phyloP scores from a whole-genome alignment of 352 stramenopile genomes.

The Pythium dissimile region DNA sequence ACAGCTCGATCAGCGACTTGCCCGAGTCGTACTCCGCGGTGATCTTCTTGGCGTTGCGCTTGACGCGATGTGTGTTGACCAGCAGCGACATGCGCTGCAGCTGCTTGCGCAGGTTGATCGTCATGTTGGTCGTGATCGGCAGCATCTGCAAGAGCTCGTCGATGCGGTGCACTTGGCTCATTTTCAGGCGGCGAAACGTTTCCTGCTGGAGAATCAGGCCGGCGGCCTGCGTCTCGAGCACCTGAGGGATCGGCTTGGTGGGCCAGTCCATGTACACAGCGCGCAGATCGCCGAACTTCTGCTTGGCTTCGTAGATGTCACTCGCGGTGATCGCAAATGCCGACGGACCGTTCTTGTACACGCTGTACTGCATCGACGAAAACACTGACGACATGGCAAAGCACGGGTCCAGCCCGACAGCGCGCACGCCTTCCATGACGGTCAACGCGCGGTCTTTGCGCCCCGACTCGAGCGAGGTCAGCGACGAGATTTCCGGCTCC shows the following conservation, averaged over 20 bases:
- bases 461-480: conserved; percentile 81
- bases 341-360: conserved; percentile 66
- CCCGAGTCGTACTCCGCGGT: conserved; percentile 67
- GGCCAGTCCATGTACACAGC: conserved; percentile 63
- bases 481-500: conserved; percentile 77
- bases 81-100: conserved; percentile 81
- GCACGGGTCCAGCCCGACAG: conserved; percentile 77
- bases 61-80: conserved; percentile 84
- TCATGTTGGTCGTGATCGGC: conserved; percentile 86
- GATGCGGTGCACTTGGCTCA: conserved; percentile 77
- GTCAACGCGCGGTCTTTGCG: conserved; percentile 81
- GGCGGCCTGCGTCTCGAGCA: conserved; percentile 79
- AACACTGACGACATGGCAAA: conserved; percentile 86
- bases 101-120: conserved; percentile 83
- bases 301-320: conserved; percentile 41
- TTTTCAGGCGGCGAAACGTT: conserved; percentile 82
- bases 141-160: conserved; percentile 80
- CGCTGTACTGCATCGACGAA: conserved; percentile 70
- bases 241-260: conserved; percentile 71
- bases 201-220: conserved; percentile 81
- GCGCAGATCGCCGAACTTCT: conserved; percentile 62
- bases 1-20: conserved; percentile 76
- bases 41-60: conserved; percentile 53
- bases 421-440: conserved; percentile 85
- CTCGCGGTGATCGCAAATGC: conserved; percentile 44